Evolutionary conservation across 2,329 filamentous ascomycete genomes (phyloP).

Genomic region (Aspergillus sp.): DNA sequence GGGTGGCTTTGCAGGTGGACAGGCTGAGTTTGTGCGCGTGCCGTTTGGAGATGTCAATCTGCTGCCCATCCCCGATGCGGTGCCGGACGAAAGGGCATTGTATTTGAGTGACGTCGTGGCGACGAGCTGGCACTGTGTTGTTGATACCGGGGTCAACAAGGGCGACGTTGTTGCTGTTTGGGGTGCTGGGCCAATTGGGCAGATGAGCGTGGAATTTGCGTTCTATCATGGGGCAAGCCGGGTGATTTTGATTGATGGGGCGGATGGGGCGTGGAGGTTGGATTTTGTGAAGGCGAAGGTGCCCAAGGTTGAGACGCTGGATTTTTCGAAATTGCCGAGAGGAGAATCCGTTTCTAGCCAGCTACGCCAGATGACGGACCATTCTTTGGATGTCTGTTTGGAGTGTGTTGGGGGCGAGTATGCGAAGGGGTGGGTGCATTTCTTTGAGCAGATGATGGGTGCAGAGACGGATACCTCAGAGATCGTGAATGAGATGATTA

Average conservation of each 20-base stretch:
- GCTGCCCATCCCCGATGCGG: slow-evolving; percentile 71
- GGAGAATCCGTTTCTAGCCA: slow-evolving; percentile 67
- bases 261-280: slow-evolving; percentile 61
- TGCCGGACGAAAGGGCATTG: slow-evolving; percentile 81
- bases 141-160: slow-evolving; percentile 77
- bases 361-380: slow-evolving; percentile 71
- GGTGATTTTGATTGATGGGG: slow-evolving; percentile 77
- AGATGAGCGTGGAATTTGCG: slow-evolving; percentile 69
- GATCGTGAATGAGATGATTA: slow-evolving; percentile 11
- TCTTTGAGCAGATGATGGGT: slow-evolving; percentile 3
- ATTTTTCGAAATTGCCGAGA: slow-evolving; percentile 65
- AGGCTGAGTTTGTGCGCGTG: slow-evolving; percentile 83
- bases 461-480: slow-evolving; percentile 7
- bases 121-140: slow-evolving; percentile 79
- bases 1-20: slow-evolving; percentile 82
- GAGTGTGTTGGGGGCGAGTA: slow-evolving; percentile 7
- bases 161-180: slow-evolving; percentile 79
- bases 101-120: slow-evolving; percentile 78
- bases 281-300: slow-evolving; percentile 66
- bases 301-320: slow-evolving; percentile 65
- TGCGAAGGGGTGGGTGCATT: slow-evolving; percentile 7
- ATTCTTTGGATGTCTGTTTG: slow-evolving; percentile 66
- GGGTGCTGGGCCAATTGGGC: slow-evolving; percentile 84
- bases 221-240: slow-evolving; percentile 70
- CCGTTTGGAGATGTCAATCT: slow-evolving; percentile 80